phyloP scores from a whole-genome alignment of 192 early-diverging fungal genomes.

The Haplosporangium gracile region DNA sequence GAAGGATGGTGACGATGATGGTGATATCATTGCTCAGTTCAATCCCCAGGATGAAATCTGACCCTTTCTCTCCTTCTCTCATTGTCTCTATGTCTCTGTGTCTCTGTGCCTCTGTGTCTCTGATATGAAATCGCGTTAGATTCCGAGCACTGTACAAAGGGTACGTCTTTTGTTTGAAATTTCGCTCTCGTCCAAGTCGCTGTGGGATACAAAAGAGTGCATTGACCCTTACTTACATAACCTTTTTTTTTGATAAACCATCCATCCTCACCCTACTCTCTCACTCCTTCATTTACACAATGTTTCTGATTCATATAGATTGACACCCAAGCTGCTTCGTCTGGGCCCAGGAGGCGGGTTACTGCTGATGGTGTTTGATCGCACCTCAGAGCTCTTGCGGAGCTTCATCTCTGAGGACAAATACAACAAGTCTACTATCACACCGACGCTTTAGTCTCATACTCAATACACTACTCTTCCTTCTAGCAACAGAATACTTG shows the following conservation, averaged over 20 bases:
- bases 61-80: not conserved
- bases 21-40: no score
- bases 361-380: slow-evolving; percentile 88
- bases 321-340: slow-evolving; percentile 90
- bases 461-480: not conserved
- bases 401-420: slow-evolving; percentile 58
- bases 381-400: slow-evolving; percentile 82
- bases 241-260: no score
- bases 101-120: no score
- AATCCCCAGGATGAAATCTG: no score
- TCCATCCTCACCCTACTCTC: not conserved
- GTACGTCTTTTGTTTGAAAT: not conserved
- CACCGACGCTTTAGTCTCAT: not conserved
- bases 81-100: no score
- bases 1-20: no score
- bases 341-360: slow-evolving; percentile 87
- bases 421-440: not conserved
- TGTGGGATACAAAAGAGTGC: not conserved
- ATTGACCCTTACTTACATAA: not conserved
- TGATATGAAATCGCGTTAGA: slow-evolving; percentile 25
- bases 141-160: slow-evolving; percentile 89
- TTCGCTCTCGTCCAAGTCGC: not conserved
- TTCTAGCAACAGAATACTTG: not conserved
- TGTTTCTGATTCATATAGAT: slow-evolving; percentile 5
- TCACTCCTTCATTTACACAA: not conserved